Evolutionary conservation across 2,329 filamentous ascomycete species (phyloP), one percentile per base, ranked within the genome.

Genomic region (Colletotrichum trifolii): DNA sequence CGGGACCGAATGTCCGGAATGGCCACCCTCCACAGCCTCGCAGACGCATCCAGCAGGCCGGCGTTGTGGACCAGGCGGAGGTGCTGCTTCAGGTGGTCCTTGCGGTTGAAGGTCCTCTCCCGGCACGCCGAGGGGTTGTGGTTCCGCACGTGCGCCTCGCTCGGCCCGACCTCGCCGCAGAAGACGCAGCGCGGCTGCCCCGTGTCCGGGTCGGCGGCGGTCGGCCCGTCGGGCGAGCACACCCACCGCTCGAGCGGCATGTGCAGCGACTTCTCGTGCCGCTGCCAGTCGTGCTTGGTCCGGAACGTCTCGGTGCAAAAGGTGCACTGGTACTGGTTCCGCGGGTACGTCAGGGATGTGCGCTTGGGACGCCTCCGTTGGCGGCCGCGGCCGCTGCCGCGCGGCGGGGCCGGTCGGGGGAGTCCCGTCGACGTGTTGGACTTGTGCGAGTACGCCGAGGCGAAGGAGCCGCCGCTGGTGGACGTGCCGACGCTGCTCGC

Each of bases 201-300:
- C 7, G 40, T 53, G 4, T 54, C 57, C 53, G 76, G 77, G 3
- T 81, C 80, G 8, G 33, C 78, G 79, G 3, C 77, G 71, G 48
- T 60, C 6, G 50, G 49, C 4, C 42, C 60, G 52, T 38, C 42
- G 10, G 60, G 60, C 4, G 60, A 64, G 34, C 76, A 86, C 66
- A 77, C 79, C 85, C 75, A 87, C 58, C 69, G 76, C 71, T 77
- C 80, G 0, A 82, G 82, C 8, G 78, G 83, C 60, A 76, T 77
- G 70, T 76, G 84, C 55, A 78, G 77, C 60, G 79, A 78, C 49
- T 79, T 80, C 59, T 87, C 85, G 65, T 87, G 85, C 25, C 85
- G 75, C 25, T 79, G 78, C 81, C 81, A 82, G 15, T 81, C 79
- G 58, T 82, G 76, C 17, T 81, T 82, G 0, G 77, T 76, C 49